Percentiles rank a stretch among this genome's conserved stretches.
Evolutionary conservation across 176 grass and related monocot genomes (phyloP).

Genomic region (Echinochloa phyllopogon): DNA sequence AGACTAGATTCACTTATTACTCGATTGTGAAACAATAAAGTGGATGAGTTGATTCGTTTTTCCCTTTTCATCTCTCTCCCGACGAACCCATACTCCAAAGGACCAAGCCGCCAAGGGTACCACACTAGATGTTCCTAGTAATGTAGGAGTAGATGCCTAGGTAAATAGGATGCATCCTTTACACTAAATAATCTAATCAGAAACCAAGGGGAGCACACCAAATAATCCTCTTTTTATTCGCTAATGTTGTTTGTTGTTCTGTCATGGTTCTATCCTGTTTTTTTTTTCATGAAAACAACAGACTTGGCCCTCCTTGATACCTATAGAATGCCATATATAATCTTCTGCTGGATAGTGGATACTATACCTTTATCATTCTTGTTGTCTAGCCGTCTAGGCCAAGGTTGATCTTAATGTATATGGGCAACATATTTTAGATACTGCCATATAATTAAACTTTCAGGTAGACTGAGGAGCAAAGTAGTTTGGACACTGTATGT

Average conservation of each 20-base stretch:
- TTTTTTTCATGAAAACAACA: not conserved
- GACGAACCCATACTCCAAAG: not conserved
- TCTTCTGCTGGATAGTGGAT: not conserved
- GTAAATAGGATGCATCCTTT: not conserved
- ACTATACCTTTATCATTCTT: not conserved
- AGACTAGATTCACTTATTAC: not conserved
- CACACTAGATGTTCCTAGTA: not conserved
- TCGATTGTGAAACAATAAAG: not conserved
- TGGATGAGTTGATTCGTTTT: not conserved
- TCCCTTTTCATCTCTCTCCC: not conserved
- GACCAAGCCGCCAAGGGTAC: not conserved
- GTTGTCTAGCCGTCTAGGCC: not conserved
- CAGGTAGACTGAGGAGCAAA: not conserved
- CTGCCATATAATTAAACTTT: not conserved
- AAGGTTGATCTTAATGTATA: not conserved
- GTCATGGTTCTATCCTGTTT: not conserved
- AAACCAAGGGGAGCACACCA: not conserved
- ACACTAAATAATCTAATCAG: not conserved
- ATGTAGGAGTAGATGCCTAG: not conserved
- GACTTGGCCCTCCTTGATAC: not conserved
- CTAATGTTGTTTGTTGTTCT: not conserved
- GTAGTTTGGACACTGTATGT: not conserved
- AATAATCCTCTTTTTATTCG: too few species aligned
- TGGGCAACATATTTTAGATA: not conserved
- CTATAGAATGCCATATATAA: not conserved